Conservation (phyloP, 805 yeast genomes). For the Torulaspora delbrueckii region DNA sequence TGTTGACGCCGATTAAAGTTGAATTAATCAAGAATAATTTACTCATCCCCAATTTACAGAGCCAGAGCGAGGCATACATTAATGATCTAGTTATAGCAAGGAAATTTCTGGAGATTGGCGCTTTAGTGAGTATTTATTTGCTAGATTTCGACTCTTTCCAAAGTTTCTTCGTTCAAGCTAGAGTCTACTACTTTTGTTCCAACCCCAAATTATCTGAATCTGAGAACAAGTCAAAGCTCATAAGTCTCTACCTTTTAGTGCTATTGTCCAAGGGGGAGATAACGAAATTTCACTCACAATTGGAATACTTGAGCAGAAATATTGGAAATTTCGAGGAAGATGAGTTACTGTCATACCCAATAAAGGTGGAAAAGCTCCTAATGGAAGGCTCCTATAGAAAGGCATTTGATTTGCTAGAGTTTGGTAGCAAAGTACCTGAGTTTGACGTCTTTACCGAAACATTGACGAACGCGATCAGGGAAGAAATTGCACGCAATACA, state of each 20-base stretch:
- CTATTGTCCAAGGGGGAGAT: constrained; percentile 78
- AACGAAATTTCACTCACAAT: constrained; percentile 83
- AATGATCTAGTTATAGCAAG: constrained; percentile 75
- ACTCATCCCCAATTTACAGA: constrained; percentile 56
- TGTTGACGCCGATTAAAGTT: constrained; percentile 69
- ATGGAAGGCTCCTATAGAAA: constrained; percentile 96
- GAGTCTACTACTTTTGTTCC: constrained; percentile 61
- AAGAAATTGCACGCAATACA: constrained; percentile 78
- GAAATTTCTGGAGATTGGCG: constrained; percentile 83
- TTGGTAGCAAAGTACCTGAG: constrained; percentile 52
- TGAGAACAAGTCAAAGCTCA: constrained; percentile 63
- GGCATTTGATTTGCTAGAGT: constrained; percentile 67
- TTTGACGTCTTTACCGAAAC: constrained; percentile 72
- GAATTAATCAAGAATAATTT: constrained; percentile 74
- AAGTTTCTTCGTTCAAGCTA: constrained; percentile 65
- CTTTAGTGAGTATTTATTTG: constrained; percentile 66
- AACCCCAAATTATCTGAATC: constrained; percentile 39
- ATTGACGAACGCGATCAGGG: constrained; percentile 71
- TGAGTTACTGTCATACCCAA: constrained; percentile 72
- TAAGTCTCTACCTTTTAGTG: constrained; percentile 70
- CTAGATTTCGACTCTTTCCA: constrained; percentile 62
- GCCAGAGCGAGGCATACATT: constrained; percentile 36
- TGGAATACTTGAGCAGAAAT: constrained; percentile 61
- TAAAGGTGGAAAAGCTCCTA: constrained; percentile 84
- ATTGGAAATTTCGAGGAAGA: constrained; percentile 53